phyloP scores from a whole-genome alignment of 805 yeast species.

The Brettanomyces naardenensis region DNA sequence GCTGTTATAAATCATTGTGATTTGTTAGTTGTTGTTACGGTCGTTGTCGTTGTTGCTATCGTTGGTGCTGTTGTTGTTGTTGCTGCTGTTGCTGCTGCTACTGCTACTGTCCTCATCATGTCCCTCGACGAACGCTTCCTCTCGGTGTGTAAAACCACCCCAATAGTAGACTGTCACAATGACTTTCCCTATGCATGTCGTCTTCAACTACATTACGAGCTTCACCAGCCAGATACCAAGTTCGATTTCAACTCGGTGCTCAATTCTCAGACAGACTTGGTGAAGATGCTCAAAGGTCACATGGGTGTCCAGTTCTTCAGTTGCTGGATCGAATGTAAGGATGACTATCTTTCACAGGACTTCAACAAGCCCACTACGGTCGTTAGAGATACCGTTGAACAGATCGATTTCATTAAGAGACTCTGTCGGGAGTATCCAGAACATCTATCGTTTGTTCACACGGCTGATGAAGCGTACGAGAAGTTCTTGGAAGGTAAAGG shows the following conservation, averaged over 20 bases:
- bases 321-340: conserved; percentile 40
- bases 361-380: conserved; percentile 35
- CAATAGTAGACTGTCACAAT: conserved; percentile 45
- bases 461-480: conserved; percentile 33
- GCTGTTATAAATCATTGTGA: too few species aligned
- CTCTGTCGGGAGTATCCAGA: conserved; percentile 33
- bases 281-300: conserved; percentile 33
- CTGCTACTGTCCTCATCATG: too few species aligned
- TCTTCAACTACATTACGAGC: conserved; percentile 36
- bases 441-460: conserved; percentile 31
- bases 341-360: conserved; percentile 32
- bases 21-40: too few species aligned
- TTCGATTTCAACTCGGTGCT: conserved; percentile 35
- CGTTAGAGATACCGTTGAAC: conserved; percentile 48
- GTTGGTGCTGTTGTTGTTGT: too few species aligned
- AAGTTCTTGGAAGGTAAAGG: conserved; percentile 20
- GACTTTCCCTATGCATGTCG: conserved; percentile 43
- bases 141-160: conserved; percentile 16
- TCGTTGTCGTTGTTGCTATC: too few species aligned
- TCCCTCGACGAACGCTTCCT: conserved; percentile 14
- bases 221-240: conserved; percentile 20
- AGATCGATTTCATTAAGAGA: conserved; percentile 42
- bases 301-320: conserved; percentile 45
- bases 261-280: conserved; percentile 37
- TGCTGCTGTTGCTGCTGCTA: too few species aligned